Base-by-base conservation (phyloP, 169 alveolate genomes). In the Theileria orientalis region DNA sequence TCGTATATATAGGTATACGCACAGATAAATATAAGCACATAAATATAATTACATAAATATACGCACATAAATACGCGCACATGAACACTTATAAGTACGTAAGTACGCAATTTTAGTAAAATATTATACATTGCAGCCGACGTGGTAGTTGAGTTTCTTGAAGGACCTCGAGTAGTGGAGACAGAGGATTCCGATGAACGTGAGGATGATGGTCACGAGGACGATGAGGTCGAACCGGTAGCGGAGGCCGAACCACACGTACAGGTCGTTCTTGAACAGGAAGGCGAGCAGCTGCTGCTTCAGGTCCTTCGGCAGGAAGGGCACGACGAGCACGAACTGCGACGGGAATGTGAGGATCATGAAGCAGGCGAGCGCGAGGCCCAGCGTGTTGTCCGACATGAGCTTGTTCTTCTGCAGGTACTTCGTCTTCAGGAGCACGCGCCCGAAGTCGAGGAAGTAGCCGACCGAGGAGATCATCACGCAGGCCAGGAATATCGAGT, bases 391-490 rank as follows among this genome's bases (percentile, higher is more conserved):
- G 64, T 67, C 78, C 37, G 85, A 60, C 29, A 76, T 52, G 23
- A 67, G 67, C 42, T 44, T 42, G 35, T 47, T 56, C 78, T 76
- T 76, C 42, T 76, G 79, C 52, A 67, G 73, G 41, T 67, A 67
- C 66, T 68, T 69, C 44, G 79, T 67, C 37, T 69, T 52, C 3
- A 76, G 67, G 56, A 76, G 61, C 11, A 76, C 51, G n/a, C 78
- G n/a, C 59, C 79, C 72, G 59, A 76, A 76, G 33, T 76, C 85
- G 41, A 76, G 69, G 35, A 76, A 76, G 74, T 76, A 69, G 56
- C 73, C 85, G 23, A 76, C 42, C 30, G 63, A 62, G 27, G 79
- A 69, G 3, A 57, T 46, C 60, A 69, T 76, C 14, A 76, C 67
- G 44, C 62, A 46, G 32, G 67, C 57, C n/a, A 76, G 71, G 46